Conservation (phyloP, 495 filamentous ascomycete genomes). For the Trichodelitschia bisporula region DNA sequence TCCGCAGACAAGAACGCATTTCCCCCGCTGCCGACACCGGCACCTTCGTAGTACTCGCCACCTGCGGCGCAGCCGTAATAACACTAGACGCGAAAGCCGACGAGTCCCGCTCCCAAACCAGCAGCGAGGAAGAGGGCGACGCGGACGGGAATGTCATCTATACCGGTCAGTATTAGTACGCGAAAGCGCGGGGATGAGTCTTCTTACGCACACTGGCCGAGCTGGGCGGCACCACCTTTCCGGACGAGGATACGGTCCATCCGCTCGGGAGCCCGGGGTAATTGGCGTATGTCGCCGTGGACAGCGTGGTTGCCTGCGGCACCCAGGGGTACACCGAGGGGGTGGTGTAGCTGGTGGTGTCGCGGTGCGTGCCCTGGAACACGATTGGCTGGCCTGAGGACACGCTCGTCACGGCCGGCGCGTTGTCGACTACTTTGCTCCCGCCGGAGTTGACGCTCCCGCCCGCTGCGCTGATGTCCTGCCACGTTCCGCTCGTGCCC, state of each 20-base stretch:
- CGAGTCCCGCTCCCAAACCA: not conserved
- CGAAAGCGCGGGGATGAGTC: conserved; percentile 1
- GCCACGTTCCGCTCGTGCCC: conserved; percentile 50
- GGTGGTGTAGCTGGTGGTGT: conserved; percentile 21
- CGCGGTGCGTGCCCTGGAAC: conserved; percentile 38
- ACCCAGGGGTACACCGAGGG: conserved; percentile 40
- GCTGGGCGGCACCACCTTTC: conserved; percentile 38
- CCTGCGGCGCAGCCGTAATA: too few species aligned
- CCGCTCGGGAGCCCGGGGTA: conserved; percentile 36
- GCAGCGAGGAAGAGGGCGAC: conserved; percentile 23
- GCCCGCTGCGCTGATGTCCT: conserved; percentile 53
- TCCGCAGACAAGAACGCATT: too few species aligned
- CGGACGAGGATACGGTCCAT: conserved; percentile 48
- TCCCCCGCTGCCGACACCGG: too few species aligned
- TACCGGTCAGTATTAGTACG: conserved; percentile 5
- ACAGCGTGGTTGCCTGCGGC: conserved; percentile 14
- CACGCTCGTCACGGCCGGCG: conserved; percentile 29
- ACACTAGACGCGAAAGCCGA: too few species aligned
- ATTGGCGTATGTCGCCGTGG: conserved; percentile 17
- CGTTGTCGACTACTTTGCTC: conserved; percentile 20
- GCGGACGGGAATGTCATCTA: conserved; percentile 15
- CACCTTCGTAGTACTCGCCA: too few species aligned
- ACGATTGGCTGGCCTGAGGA: conserved; percentile 30
- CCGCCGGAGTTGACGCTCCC: conserved; percentile 35
- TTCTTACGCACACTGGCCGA: conserved; percentile 24